Conservation (phyloP, 2,329 filamentous ascomycete genomes). For the Trichoderma guizhouense region DNA sequence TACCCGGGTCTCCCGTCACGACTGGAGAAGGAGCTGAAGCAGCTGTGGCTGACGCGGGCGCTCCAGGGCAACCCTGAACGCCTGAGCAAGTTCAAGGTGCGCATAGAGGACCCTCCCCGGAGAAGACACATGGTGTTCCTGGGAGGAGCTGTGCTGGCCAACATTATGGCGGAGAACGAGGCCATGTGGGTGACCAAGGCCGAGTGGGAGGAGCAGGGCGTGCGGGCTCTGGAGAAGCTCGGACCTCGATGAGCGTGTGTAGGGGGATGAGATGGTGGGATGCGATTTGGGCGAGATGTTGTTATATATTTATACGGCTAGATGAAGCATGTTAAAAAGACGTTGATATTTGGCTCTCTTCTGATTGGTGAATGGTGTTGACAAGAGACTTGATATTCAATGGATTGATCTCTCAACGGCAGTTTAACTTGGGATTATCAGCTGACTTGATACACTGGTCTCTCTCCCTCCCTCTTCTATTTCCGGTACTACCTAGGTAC, state of each 20-base stretch:
- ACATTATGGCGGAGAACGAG: constrained; percentile 99
- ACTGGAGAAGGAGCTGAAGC: constrained; percentile 97
- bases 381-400: neutral
- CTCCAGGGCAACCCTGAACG: constrained; percentile 89
- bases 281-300: neutral
- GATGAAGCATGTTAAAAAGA: constrained; percentile 15
- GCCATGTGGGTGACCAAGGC: constrained; percentile 98
- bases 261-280: neutral
- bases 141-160: constrained; percentile 91
- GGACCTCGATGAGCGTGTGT: constrained; percentile 65
- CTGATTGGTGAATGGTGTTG: neutral
- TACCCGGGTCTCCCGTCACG: constrained; percentile 93
- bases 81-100: constrained; percentile 97
- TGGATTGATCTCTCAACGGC: neutral
- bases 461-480: neutral
- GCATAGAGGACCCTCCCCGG: constrained; percentile 95
- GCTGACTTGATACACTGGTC: neutral
- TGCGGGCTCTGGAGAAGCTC: constrained; percentile 83
- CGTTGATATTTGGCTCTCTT: neutral
- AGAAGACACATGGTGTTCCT: constrained; percentile 99
- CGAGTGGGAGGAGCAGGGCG: constrained; percentile 93
- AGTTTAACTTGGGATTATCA: neutral
- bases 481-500: no score
- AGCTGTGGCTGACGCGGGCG: constrained; percentile 93
- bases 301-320: constrained; percentile 6